Evolutionary conservation across 306 rosid genomes (phyloP).

Genomic region (Dicorynia guianensis): DNA sequence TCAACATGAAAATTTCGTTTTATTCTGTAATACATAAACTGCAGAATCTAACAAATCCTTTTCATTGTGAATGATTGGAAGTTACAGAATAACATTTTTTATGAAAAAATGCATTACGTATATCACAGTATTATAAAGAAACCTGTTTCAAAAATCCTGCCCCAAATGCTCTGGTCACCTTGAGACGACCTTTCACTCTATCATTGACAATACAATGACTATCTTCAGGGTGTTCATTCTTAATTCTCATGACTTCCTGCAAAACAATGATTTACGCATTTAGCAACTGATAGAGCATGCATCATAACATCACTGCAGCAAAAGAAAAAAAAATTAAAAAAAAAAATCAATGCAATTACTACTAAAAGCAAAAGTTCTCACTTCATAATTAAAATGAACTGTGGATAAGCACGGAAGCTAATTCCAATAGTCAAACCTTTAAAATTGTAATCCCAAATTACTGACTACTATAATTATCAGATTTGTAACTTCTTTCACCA

Average conservation of each 20-base stretch:
- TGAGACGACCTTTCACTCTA: slow-evolving; percentile 93
- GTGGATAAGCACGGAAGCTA: background rate
- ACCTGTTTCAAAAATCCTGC: slow-evolving; percentile 97
- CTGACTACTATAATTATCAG: background rate
- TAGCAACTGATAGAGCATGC: slow-evolving; percentile 29
- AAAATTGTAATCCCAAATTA: background rate
- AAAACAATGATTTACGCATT: slow-evolving; percentile 21
- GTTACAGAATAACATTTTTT: background rate
- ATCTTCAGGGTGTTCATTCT: slow-evolving; percentile 91
- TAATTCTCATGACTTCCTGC: slow-evolving; percentile 85
- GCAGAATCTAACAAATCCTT: background rate
- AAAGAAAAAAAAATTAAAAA: slow-evolving; percentile 17
- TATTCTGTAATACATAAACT: background rate
- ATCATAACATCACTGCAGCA: slow-evolving; percentile 31
- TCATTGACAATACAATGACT: slow-evolving; percentile 78
- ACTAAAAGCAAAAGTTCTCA: slow-evolving; percentile 20
- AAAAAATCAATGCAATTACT: background rate
- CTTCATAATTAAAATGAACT: background rate
- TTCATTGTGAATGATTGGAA: background rate
- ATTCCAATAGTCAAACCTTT: background rate
- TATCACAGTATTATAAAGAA: slow-evolving; percentile 27
- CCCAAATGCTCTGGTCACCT: slow-evolving; percentile 92
- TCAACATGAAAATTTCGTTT: background rate
- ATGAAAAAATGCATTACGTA: background rate
- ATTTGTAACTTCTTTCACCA: background rate